Evolutionary conservation across 306 rosid genomes (phyloP), one percentile per base, ranked within the genome.

Genomic region (Glycine soja): DNA sequence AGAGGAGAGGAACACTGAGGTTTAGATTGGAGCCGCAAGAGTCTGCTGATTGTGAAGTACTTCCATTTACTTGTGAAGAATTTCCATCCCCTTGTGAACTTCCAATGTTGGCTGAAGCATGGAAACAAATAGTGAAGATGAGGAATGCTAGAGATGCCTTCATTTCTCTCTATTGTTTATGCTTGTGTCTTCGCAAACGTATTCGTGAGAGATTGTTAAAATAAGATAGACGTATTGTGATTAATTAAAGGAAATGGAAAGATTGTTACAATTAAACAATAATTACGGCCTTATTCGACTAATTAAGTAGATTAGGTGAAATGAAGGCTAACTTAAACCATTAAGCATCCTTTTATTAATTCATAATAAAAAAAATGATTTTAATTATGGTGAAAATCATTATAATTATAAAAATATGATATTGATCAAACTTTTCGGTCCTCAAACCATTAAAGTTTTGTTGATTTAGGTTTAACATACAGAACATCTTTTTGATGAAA

Each of bases 21-120:
- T 83, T 90, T 4, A 90, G 85, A 12, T 78, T 88, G 43, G 87
- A 86, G 75, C 30, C 59, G 70, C 97, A 93, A 0, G 97, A 87
- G 3, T 93, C 96, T 34, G 84, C 9, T 71, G 84, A 15, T 71
- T 87, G 88, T 53, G 92, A 86, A 51, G 51, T 80, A 24, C 62
- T 81, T 62, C 86, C 90, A 87, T 36, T 24, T 78, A 78, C 72
- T 76, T 88, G 90, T 64, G 97, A 87, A 74, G 93, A 89, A 68
- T 7, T 84, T 32, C 73, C 85, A 85, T 46, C 5, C 43, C 66
- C 64, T 81, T 88, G 90, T 61, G 88, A 86, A 69, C 83, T 84
- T 76, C 82, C 90, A 84, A 64, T 13, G 64, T 24, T 84, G 62
- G 78, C 90, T 87, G 77, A 87, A 81, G 53, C 86, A 84, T 68